These are phyloP conservation scores for Arthrobotrys entomopaga DNA, from an alignment of 2,329 filamentous ascomycete genomes.

Conservation along the genomic window DNA sequence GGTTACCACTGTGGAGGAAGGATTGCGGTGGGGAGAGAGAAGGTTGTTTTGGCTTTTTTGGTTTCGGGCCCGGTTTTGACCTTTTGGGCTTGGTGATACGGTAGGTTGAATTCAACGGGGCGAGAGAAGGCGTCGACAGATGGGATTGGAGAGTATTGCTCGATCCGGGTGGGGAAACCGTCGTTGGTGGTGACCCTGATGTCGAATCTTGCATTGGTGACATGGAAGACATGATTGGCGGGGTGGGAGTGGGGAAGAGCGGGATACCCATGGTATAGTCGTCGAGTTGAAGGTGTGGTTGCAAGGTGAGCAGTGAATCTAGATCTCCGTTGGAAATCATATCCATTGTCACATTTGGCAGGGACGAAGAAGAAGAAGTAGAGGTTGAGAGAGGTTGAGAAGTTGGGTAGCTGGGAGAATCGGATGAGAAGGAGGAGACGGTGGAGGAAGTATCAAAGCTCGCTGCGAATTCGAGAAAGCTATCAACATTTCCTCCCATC, in stretches of 20 bases:
- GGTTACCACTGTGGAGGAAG: background rate
- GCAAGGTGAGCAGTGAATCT: slow-evolving; percentile 46
- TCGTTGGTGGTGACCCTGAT: slow-evolving; percentile 21
- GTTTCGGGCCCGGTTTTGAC: slow-evolving; percentile 48
- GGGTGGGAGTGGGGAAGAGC: slow-evolving; percentile 40
- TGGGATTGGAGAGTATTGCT: background rate
- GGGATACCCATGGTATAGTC: slow-evolving; percentile 50
- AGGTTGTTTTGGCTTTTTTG: slow-evolving; percentile 26
- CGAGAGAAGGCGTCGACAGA: background rate
- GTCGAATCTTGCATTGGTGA: slow-evolving; percentile 22
- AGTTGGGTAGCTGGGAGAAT: slow-evolving; percentile 16
- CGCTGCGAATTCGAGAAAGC: slow-evolving; percentile 27
- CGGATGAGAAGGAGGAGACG: slow-evolving; percentile 10
- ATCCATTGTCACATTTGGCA: slow-evolving; percentile 20
- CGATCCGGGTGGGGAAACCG: background rate
- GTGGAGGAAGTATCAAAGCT: slow-evolving; percentile 32
- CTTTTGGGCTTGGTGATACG: slow-evolving; percentile 32
- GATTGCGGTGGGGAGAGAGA: slow-evolving; percentile 20
- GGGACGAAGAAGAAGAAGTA: background rate
- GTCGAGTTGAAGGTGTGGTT: slow-evolving; percentile 36
- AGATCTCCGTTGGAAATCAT: slow-evolving; percentile 34
- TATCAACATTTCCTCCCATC: slow-evolving; percentile 12
- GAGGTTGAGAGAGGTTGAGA: slow-evolving; percentile 22
- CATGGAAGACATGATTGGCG: slow-evolving; percentile 6
- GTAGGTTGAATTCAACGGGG: slow-evolving; percentile 20